Evolutionary conservation across 179 eudicot genomes (phyloP), one percentile per base, ranked within the genome.

Genomic region (Carnegiea gigantea): DNA sequence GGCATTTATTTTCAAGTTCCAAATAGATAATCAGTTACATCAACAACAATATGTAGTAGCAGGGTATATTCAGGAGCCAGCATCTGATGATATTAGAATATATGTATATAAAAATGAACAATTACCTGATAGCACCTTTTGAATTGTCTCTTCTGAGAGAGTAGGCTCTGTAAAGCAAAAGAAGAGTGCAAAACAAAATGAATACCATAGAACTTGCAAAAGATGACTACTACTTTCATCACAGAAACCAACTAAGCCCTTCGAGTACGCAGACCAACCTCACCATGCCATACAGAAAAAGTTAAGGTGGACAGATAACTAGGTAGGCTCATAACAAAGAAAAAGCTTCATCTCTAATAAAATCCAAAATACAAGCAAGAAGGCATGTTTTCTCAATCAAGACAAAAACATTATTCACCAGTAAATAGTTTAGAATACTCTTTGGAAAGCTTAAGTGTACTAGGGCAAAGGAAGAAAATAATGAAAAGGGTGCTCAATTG

Each of bases 81-180:
- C 20, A 57, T 57, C 62, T 15, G 62, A 57, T 0, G 12, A 57
- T 57, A 48, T 51, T 17, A 57, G 14, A 57, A 15, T 21, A 18
- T 60, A 13, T 33, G 33, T 21, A 57, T 67, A n/a, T 15, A 14
- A 3, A 6, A 71, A 18, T 24, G 43, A 67, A 77, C 81, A 79
- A 33, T 33, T 88, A 93, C 98, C 98, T 77, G 97, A 90, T 36
- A 94, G 78, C 83, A 92, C 89, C 83, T 92, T 92, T 62, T 92
- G 91, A 83, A 96, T 82, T 46, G 93, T 91, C 80, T 93, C 95
- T 88, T 92, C 93, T 8, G 97, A 91, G 80, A 96, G 89, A 70
- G 82, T 82, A 83, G 92, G 83, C 84, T 86, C 95, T 84, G 91
- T 77, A 65, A 78, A 78, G 40, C 20, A 68, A 70, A 71, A 33